These are phyloP conservation scores for Darksidea phi DNA, from an alignment of 495 filamentous ascomycete species.

Conservation along the genomic window DNA sequence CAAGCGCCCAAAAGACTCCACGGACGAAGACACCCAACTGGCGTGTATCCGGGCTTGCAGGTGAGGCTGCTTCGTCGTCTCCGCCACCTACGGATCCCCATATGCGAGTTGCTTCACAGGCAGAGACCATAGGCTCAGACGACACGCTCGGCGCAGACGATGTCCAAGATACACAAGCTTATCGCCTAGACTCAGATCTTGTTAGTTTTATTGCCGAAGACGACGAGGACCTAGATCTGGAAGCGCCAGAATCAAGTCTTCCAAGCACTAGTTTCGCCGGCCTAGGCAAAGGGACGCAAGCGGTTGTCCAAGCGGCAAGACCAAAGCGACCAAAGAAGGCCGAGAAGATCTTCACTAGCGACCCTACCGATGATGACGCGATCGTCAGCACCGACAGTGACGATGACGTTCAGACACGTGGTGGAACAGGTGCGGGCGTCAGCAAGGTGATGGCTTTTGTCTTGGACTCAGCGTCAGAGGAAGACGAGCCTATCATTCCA, in stretches of 20 bases:
- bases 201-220: conserved; percentile 24
- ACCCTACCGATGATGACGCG: conserved; percentile 24
- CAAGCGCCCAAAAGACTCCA: neutral
- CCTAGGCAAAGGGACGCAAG: conserved; percentile 29
- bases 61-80: conserved; percentile 24
- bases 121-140: conserved; percentile 29
- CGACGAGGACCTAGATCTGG: conserved; percentile 22
- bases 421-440: neutral
- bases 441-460: conserved; percentile 3
- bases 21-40: conserved; percentile 12
- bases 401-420: neutral
- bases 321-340: conserved; percentile 4
- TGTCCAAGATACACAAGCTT: conserved; percentile 23
- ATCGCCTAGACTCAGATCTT: conserved; percentile 26
- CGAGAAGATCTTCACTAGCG: conserved; percentile 32
- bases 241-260: conserved; percentile 23
- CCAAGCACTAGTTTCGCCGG: conserved; percentile 8
- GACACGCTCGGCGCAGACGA: conserved; percentile 14
- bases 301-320: conserved; percentile 10
- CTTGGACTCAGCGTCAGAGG: conserved; percentile 12
- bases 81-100: conserved; percentile 34
- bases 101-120: conserved; percentile 31
- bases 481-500: neutral
- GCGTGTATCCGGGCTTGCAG: conserved; percentile 20
- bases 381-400: conserved; percentile 30